Evolutionary conservation across 2,329 filamentous ascomycete genomes (phyloP).

Genomic region (Calonectria pseudoturangicola): DNA sequence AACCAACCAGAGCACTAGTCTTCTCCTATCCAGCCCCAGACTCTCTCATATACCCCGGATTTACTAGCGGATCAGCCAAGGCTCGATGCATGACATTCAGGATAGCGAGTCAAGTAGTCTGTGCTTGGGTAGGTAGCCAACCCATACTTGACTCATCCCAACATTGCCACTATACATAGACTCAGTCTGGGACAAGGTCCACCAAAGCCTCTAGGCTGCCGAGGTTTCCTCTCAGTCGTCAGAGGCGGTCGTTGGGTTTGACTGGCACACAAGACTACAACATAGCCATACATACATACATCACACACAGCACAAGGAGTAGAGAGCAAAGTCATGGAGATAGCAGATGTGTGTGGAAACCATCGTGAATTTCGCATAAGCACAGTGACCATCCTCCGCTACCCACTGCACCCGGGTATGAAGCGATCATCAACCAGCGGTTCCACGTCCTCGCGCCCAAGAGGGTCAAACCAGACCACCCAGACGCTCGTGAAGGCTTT

Average conservation of each 20-base stretch:
- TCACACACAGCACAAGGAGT: slow-evolving; percentile 37
- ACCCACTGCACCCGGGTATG: slow-evolving; percentile 74
- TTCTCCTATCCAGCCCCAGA: not conserved
- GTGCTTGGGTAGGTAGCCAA: slow-evolving; percentile 20
- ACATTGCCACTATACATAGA: not conserved
- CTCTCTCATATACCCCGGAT: slow-evolving; percentile 27
- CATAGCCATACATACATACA: slow-evolving; percentile 37
- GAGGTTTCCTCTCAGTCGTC: not conserved
- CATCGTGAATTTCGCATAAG: slow-evolving; percentile 76
- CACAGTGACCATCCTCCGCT: slow-evolving; percentile 69
- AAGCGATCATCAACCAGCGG: slow-evolving; percentile 78
- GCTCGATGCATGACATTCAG: slow-evolving; percentile 32
- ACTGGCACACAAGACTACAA: slow-evolving; percentile 5
- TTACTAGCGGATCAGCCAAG: slow-evolving; percentile 30
- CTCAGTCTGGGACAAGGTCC: not conserved
- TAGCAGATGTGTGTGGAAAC: slow-evolving; percentile 66
- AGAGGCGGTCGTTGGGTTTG: not conserved
- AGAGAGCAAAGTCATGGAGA: slow-evolving; percentile 32
- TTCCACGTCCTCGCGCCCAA: slow-evolving; percentile 76
- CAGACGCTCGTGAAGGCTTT: slow-evolving; percentile 75
- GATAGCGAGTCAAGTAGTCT: slow-evolving; percentile 8
- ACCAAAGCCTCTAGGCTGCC: not conserved
- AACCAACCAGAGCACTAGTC: slow-evolving; percentile 18
- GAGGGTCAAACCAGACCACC: slow-evolving; percentile 59
- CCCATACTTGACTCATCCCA: slow-evolving; percentile 22